Evolutionary conservation across 495 filamentous ascomycete genomes (phyloP), one percentile per base, ranked within the genome.

Genomic region (Glarea lozoyensis): DNA sequence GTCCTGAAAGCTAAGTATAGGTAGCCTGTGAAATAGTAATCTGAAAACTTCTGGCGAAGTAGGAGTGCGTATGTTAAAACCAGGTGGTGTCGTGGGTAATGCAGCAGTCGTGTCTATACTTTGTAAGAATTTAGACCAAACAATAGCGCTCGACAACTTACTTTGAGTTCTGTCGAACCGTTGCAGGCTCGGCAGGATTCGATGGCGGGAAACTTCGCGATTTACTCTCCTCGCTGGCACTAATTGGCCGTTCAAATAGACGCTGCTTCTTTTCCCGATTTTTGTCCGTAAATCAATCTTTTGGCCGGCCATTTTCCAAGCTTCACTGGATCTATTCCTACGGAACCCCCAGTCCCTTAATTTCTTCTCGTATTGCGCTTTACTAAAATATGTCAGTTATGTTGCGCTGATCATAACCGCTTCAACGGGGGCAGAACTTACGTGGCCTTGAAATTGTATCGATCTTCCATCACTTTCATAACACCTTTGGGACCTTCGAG

Each of bases 281-380:
- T 16, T 10, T 37, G 43, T 46, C 19, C 51, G 38, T 30, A 45
- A 36, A 7, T 17, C 15, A 15, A 54, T 18, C 33, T 47, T 45
- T 12, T 34, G 43, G 44, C 31, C 42, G 5, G 51, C 23, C 20
- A 20, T 37, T 33, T 43, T 51, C 51, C 51, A 54, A 23, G 50
- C 34, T 12, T 50, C 33, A 37, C 12, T 21, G 12, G 40, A 37
- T 11, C 33, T 31, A 29, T 54, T 47, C 40, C 52, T 54, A 16
- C 44, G 42, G 43, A 54, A 52, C 5, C 25, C 34, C 52, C 52
- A 54, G 20, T 47, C 45, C 35, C 44, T 48, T 21, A 52, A 40
- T 15, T 52, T 48, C 15, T 29, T 33, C 35, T 52, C 43, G 38
- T 51, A 54, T 45, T 54, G 52, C 16, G 52, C 44, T 46, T 54